Evolutionary conservation across 139 green algal genomes (phyloP).

Genomic region (Closterium sp.): DNA sequence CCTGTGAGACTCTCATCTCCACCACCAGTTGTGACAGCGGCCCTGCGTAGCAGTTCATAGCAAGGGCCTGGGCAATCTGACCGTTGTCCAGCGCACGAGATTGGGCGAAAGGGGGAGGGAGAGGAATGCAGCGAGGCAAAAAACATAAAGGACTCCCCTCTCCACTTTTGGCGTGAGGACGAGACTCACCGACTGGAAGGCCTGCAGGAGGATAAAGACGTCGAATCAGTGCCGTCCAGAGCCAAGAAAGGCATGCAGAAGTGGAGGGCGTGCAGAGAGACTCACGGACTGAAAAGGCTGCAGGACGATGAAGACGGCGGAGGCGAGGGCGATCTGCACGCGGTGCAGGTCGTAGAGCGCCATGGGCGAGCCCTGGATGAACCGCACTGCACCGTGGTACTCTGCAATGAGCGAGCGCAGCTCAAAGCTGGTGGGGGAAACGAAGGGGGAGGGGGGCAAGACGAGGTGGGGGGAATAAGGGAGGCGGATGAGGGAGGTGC

Average conservation of each 20-base stretch:
- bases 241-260: too few relatives aligned
- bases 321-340: not conserved
- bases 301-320: conserved; percentile 25
- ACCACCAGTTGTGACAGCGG: too few relatives aligned
- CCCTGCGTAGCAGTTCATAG: too few relatives aligned
- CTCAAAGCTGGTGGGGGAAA: conserved; percentile 23
- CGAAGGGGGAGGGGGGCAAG: not conserved
- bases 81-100: not conserved
- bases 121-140: too few relatives aligned
- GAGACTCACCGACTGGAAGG: too few relatives aligned
- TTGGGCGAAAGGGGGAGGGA: not conserved
- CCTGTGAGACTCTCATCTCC: too few relatives aligned
- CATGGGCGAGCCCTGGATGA: conserved; percentile 18
- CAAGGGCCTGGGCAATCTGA: too few relatives aligned
- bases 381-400: conserved; percentile 26
- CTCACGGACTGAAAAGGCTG: not conserved
- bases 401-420: conserved; percentile 14
- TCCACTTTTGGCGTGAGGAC: too few relatives aligned
- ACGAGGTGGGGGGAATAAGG: not conserved
- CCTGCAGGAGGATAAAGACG: too few relatives aligned
- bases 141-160: too few relatives aligned
- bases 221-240: too few relatives aligned
- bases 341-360: conserved; percentile 15
- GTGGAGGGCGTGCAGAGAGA: not conserved
- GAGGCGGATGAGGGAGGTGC: not conserved